Percentiles rank a stretch among this genome's conserved stretches.
Evolutionary conservation across 129 eudicot species (phyloP).

Genomic region (Daucus carota): DH1_v3.0 NC_030383.2:12005501-12006000

Average conservation of each 20-base stretch:
- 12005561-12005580: not conserved
- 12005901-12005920: slow-evolving; percentile 88
- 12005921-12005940: slow-evolving; percentile 64
- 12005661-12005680: not conserved
- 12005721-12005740: slow-evolving; percentile 48
- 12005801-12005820: slow-evolving; percentile 58
- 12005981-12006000: slow-evolving; percentile 82
- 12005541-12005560: not conserved
- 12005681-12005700: not conserved
- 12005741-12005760: slow-evolving; percentile 70
- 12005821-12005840: slow-evolving; percentile 40
- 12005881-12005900: slow-evolving; percentile 73
- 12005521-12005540: not conserved
- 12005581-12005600: not conserved
- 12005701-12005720: slow-evolving; percentile 53
- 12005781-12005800: slow-evolving; percentile 66
- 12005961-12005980: slow-evolving; percentile 48
- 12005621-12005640: not conserved
- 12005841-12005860: slow-evolving; percentile 58
- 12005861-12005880: slow-evolving; percentile 71
- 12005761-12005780: slow-evolving; percentile 58
- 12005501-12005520: not conserved
- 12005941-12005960: slow-evolving; percentile 61
- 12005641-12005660: not conserved
- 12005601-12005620: not conserved